Conservation (phyloP, 768 basidiomycete genomes). For the Boletus rex-veris region DNA sequence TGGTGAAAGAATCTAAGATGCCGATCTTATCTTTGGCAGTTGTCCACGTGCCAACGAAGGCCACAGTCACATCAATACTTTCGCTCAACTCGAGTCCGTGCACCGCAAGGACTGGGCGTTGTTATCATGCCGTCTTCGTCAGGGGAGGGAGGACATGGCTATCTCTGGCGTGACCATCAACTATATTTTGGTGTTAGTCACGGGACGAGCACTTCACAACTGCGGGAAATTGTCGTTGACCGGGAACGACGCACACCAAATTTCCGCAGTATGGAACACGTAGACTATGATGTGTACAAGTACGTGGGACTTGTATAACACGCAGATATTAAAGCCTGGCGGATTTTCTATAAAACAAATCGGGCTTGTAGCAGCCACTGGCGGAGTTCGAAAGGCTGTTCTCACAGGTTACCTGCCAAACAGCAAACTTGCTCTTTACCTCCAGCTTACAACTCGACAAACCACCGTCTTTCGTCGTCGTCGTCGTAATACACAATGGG, state of each 20-base stretch:
- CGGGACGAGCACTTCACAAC: too few relatives aligned
- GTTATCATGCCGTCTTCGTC: background rate
- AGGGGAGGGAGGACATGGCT: too few relatives aligned
- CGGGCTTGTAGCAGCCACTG: conserved; percentile 16
- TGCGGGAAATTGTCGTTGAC: too few relatives aligned
- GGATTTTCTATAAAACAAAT: background rate
- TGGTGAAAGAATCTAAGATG: background rate
- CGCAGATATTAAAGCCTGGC: background rate
- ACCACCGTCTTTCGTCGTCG: conserved; percentile 28
- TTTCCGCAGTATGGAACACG: conserved; percentile 16
- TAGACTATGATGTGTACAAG: conserved; percentile 7
- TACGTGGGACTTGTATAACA: conserved; percentile 7
- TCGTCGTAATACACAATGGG: conserved; percentile 57
- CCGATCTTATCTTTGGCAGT: conserved; percentile 2
- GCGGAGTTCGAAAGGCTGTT: conserved; percentile 35
- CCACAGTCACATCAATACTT: background rate
- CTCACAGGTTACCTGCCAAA: conserved; percentile 31
- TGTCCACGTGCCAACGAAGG: conserved; percentile 9
- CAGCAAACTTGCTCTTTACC: conserved; percentile 34
- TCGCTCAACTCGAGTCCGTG: background rate
- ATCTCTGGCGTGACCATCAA: too few relatives aligned
- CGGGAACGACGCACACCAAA: background rate
- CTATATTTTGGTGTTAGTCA: too few relatives aligned
- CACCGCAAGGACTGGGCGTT: background rate
- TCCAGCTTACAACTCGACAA: conserved; percentile 27